phyloP scores from a whole-genome alignment of 164 flowering plant genomes.

The Brasenia schreberi region DNA sequence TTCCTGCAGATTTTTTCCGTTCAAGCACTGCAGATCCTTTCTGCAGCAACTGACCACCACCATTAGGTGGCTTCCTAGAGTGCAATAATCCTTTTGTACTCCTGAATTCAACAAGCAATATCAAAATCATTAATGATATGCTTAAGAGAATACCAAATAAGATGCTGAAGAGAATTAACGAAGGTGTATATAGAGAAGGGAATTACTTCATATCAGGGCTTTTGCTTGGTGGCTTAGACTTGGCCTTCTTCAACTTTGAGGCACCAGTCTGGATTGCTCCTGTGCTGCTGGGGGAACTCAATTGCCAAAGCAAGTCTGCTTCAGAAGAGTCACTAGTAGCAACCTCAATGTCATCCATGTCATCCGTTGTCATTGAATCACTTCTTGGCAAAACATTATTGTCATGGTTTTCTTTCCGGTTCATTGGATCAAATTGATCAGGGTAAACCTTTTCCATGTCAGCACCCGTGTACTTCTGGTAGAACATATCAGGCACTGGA shows the following conservation, averaged over 20 bases:
- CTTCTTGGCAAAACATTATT: conserved; percentile 19
- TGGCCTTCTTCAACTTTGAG: conserved; percentile 39
- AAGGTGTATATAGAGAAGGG: neutral
- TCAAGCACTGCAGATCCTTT: neutral
- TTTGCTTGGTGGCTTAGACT: conserved; percentile 31
- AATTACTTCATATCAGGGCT: conserved; percentile 52
- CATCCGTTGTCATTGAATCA: conserved; percentile 35
- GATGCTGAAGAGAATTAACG: no score
- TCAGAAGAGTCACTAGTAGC: conserved; percentile 90
- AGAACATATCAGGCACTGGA: conserved; percentile 28
- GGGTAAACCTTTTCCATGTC: conserved; percentile 35
- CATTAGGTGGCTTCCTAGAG: neutral
- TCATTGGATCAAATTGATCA: conserved; percentile 24
- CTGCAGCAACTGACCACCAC: neutral
- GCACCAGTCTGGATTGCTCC: conserved; percentile 11
- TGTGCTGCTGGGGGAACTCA: conserved; percentile 47
- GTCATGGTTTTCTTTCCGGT: conserved; percentile 28
- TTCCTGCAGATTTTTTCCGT: neutral
- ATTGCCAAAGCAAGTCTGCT: conserved; percentile 78
- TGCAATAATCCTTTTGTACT: neutral
- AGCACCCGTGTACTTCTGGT: conserved; percentile 42
- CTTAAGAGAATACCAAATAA: no score
- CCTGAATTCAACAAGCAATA: no score
- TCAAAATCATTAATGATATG: no score
- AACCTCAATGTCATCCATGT: conserved; percentile 66